Evolutionary conservation across 257 asterid genomes (phyloP), one percentile per base, ranked within the genome.

Genomic region (Lavandula angustifolia): DNA sequence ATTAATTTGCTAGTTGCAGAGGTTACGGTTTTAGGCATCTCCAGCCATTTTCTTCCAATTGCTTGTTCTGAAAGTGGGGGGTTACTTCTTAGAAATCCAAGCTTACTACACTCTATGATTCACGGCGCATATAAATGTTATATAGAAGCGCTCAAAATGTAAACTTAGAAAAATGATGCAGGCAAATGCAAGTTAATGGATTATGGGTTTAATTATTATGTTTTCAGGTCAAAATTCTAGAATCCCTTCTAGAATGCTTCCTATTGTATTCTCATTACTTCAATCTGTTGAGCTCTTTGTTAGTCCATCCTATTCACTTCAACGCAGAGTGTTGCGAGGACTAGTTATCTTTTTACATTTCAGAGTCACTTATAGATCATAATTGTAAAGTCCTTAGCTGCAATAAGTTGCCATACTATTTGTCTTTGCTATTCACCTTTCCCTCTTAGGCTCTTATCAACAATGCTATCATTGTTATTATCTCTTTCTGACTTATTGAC

Each of bases 341-440:
- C 12, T 7, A 13, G 41, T 54, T 54, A 40, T 40, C 44, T 7
- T 40, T 40, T 40, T 0, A 40, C 44, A 10, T 40, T 40, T 40
- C 8, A 3, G n/a, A 40, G 8, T 40, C 6, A 40, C 46, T 8
- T 40, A 8, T 40, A 9, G 10, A 8, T 40, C 10, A 40, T 38
- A 12, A 12, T 8, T 37, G 9, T 37, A 37, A 35, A 37, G 13
- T 33, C 32, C 27, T 7, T 12, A 12, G 40, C 52, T 38, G 47
- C 68, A 64, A 49, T 48, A 34, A 56, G 54, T 13, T 38, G 50
- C 32, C 31, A 9, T 35, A 12, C 1, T 42, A 34, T 29, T 38
- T 44, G 37, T 38, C 61, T 32, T 69, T 32, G 57, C 41, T 3
- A 44, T 7, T 64, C 53, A 12, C 73, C 57, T 49, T 18, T 1